These are phyloP conservation scores for Corchorus olitorius DNA, from an alignment of 345 rosid species.

Conservation along the genomic window DNA sequence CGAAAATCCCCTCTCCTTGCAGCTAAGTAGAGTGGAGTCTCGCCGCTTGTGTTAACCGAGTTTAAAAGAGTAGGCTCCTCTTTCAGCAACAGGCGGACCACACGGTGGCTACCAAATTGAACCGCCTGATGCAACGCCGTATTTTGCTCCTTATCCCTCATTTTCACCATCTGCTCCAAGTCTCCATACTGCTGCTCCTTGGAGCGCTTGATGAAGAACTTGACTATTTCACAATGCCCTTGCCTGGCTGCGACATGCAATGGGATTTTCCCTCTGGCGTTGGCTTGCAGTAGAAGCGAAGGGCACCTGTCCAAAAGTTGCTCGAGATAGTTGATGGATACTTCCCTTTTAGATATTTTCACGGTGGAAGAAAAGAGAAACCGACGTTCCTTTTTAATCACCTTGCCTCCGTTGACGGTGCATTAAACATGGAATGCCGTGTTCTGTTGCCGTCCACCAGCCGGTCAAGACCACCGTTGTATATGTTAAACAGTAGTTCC, in stretches of 20 bases:
- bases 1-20: neutral
- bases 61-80: neutral
- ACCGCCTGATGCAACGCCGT: neutral
- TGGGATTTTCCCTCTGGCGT: constrained; percentile 13
- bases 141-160: neutral
- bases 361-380: too few relatives aligned
- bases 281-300: constrained; percentile 1
- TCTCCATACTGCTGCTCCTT: neutral
- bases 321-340: too few relatives aligned
- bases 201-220: neutral
- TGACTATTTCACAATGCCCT: neutral
- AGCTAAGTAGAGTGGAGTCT: constrained; percentile 25
- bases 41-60: neutral
- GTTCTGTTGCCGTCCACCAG: too few relatives aligned
- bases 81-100: too few relatives aligned
- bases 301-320: constrained; percentile 1
- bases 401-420: too few relatives aligned
- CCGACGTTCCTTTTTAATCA: too few relatives aligned
- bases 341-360: too few relatives aligned
- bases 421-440: too few relatives aligned
- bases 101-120: too few relatives aligned
- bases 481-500: too few relatives aligned
- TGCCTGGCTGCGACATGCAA: constrained; percentile 16
- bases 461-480: too few relatives aligned
- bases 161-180: constrained; percentile 9